Evolutionary conservation across 257 asterid species (phyloP), one percentile per base, ranked within the genome.

Genomic region (Fraxinus americana): DNA sequence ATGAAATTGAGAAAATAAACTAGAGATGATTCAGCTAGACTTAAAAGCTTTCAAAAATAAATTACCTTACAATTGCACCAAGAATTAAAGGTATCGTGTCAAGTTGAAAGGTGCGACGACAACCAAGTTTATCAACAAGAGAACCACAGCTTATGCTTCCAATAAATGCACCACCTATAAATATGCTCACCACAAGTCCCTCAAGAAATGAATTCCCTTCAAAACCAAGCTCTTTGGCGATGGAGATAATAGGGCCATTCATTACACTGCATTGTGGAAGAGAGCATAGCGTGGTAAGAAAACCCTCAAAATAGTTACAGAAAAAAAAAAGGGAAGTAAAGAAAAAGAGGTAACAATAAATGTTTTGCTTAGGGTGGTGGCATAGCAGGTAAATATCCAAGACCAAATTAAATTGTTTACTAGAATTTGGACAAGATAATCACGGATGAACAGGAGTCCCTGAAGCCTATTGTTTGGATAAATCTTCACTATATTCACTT

Each of bases 131-230:
- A 87, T 93, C 95, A 80, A 90, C 89, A 57, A 93, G 81, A 79
- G 89, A 85, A 79, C 95, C 96, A 80, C 89, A 89, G 72, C 87
- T 76, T 76, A 93, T 35, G 84, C 98, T 93, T 77, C 98, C 98
- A 43, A 92, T 71, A 80, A 93, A 90, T 41, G 97, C 98, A 75
- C 98, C 98, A 74, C 90, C 92, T 48, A 93, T 88, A 84, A 93
- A 93, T 69, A 92, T 93, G 86, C 97, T 93, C 70, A 93, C 97
- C 29, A 93, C 96, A 73, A 93, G 97, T 72, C 97, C 98, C 85
- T 92, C 92, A 30, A 93, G 92, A 81, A 92, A 85, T 63, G 94
- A 87, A 81, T 89, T 85, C 70, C 96, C 96, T 75, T 92, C 97
- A 79, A 92, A 93, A 16, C 95, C 94, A 72, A 93, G 95, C 89